Base-by-base conservation (phyloP, 495 filamentous ascomycete species). In the Cercophora sp. region DNA sequence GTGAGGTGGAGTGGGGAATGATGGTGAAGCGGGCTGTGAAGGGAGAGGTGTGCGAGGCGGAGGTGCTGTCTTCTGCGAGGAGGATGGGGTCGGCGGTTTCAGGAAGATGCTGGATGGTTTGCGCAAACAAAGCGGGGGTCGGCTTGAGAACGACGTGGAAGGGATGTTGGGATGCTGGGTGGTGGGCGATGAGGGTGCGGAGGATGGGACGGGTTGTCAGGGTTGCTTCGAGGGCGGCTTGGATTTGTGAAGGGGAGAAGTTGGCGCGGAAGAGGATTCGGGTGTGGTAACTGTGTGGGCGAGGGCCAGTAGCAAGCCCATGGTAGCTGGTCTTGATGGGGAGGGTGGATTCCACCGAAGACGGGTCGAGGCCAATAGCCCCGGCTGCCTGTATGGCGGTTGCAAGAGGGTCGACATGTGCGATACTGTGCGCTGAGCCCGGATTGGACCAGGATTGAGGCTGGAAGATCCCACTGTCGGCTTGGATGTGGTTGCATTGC, bases 11-110 rank as follows among this genome's bases (percentile, higher is more conserved):
- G 19, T 41, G 18, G 0, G 52, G 49, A 5, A 18, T 44, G 19
- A 61, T 48, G 41, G 55, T 52, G 23, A 53, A 45, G 6, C 31
- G 46, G 16, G 51, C 37, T 48, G 55, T 61, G 22, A 54, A 51
- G 11, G 26, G 41, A 2, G 39, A 44, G 1, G 54, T 27, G 31
- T 57, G 51, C 15, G 9, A 3, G 11, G 11, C 25, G 45, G 25
- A 3, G 2, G 45, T 34, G 8, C 45, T 36, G 16, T 41, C 35
- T 16, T 51, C 26, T 1, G 19, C 35, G 8, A 51, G 24, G n/a
- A 13, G 1, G 5, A 9, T 0, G 35, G 13, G 31, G 3, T 36
- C 13, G 16, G 22, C 13, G 22, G 10, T 13, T 11, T 40, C 34
- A 16, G 19, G 5, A 5, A 51, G 1, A 3, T 16, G n/a, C 3